Evolutionary conservation across 345 rosid genomes (phyloP).

Genomic region (Corymbia maculata): DNA sequence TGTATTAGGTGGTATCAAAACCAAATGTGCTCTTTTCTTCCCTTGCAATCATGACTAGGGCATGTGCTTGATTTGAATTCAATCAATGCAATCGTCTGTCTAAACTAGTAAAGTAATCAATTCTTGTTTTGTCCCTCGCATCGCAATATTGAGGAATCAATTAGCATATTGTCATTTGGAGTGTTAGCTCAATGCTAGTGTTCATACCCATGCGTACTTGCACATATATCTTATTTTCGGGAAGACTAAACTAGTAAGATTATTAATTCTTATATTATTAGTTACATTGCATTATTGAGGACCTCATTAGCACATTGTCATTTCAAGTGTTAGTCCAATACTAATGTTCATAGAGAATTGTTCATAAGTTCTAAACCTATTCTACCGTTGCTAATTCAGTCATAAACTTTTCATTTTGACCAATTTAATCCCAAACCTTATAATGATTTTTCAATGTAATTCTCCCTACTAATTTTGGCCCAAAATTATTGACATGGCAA

Average conservation of each 20-base stretch:
- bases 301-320: neutral
- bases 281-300: neutral
- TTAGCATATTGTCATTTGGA: neutral
- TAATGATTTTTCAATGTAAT: too few relatives aligned
- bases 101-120: neutral
- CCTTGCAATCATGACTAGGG: neutral
- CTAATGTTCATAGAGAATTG: neutral
- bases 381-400: rapidly evolving
- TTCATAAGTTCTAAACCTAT: too few relatives aligned
- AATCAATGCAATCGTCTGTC: neutral
- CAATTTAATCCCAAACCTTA: too few relatives aligned
- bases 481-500: too few relatives aligned
- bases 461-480: too few relatives aligned
- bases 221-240: too few relatives aligned
- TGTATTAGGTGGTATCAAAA: neutral
- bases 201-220: too few relatives aligned
- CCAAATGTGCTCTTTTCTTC: neutral
- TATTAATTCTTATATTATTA: too few relatives aligned
- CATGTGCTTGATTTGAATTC: neutral
- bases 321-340: neutral
- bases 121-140: neutral
- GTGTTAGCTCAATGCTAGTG: too few relatives aligned
- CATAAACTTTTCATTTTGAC: too few relatives aligned
- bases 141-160: neutral
- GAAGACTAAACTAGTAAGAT: too few relatives aligned